Conservation (phyloP, 139 green algal genomes). For the Mesotaenium endlicherianum region DNA sequence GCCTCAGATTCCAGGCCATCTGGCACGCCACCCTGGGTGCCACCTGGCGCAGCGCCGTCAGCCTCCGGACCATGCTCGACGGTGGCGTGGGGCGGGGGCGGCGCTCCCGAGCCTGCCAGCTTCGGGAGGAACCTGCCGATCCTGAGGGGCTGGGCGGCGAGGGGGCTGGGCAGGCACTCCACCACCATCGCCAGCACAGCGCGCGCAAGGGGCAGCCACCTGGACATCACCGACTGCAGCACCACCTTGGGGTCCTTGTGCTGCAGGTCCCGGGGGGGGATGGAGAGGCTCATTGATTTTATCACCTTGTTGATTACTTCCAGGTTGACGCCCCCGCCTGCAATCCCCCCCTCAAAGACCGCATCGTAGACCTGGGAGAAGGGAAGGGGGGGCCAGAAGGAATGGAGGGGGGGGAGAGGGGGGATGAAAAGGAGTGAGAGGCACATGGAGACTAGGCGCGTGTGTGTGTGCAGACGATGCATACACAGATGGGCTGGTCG, state of each 20-base stretch:
- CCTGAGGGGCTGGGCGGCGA: conserved; percentile 6
- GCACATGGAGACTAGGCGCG: no score
- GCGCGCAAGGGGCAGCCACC: conserved; percentile 67
- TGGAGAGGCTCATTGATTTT: conserved; percentile 55
- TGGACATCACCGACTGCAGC: conserved; percentile 74
- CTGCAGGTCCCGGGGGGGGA: conserved; percentile 55
- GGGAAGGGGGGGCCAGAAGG: no score
- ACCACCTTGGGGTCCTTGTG: conserved; percentile 63
- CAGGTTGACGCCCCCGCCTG: conserved; percentile 56
- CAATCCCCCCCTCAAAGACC: conserved; percentile 18
- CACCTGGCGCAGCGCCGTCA: no score
- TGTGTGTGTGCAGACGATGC: no score
- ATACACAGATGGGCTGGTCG: no score
- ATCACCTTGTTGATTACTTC: conserved; percentile 65
- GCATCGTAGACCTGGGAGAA: conserved; percentile 12
- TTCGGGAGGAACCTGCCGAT: conserved; percentile 33
- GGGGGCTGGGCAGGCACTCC: conserved; percentile 68
- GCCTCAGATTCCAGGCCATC: no score
- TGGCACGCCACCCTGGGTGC: no score
- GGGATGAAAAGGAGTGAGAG: no score
- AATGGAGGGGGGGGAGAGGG: no score
- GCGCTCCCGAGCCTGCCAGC: no score
- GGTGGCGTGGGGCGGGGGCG: no score
- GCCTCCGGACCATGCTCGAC: no score
- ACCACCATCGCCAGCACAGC: conserved; percentile 84